Base-by-base conservation (phyloP, 1,139 yeast genomes). In the Candida tropicalis region DNA sequence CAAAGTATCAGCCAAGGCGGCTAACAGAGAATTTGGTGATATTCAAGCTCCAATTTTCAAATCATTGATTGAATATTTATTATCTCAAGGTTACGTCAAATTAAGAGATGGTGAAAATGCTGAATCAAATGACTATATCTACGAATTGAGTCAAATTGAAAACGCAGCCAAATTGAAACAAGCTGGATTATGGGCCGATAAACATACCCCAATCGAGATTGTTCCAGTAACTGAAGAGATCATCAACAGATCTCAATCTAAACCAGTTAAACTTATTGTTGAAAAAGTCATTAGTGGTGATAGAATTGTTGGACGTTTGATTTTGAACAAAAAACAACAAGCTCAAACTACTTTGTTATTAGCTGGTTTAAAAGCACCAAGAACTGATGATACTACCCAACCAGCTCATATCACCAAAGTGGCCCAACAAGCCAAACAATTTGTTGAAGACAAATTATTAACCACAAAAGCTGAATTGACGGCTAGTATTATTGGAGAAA, bases 251-350 rank as follows among this genome's bases (percentile, higher is more conserved):
- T 72, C 82, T 5, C 63, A 60, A 44, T 25, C 38, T 4, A 47
- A 62, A 22, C 80, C 84, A 27, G 63, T 81, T 48, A 68, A 74
- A 13, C 73, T 85, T 17, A 75, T 88, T 46, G 82, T 88, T 25
- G 96, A 88, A 62, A 81, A 78, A 55, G 95, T 85, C 17, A 74
- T 87, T 46, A 72, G 84, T 51, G 96, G 96, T 40, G 96, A 89
- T 62, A 69, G 96, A 43, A 62, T 87, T 29, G 66, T 84, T 42
- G 77, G 79, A 34, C 71, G 95, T 47, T 58, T 86, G 41, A 52
- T 84, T 46, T 58, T 74, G 39, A 59, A 73, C 43, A 65, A 68
- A 39, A 56, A 56, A 18, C 66, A 64, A 42, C 82, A 79, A 41
- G 68, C 71, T 8, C 73, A 78, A 18, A 69, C 83, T 18, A 81